Evolutionary conservation across 257 asterid species (phyloP).

Genomic region (Solanum paucissectum): DNA sequence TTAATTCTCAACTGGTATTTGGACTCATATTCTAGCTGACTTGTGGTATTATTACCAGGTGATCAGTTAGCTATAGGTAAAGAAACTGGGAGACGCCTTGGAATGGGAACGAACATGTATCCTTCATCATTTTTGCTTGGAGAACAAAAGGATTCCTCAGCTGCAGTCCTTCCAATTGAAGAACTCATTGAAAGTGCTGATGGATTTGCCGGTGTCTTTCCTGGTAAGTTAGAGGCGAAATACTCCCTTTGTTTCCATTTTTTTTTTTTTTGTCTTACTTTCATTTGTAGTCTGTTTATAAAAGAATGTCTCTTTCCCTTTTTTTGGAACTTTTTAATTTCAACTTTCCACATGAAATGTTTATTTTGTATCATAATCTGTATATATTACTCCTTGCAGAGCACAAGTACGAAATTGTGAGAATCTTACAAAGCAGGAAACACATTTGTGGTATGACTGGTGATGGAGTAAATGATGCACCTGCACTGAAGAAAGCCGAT

Average conservation of each 20-base stretch:
- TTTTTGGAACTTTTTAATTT: background rate
- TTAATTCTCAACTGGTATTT: background rate
- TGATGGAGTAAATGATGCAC: slow-evolving; percentile 67
- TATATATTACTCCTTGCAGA: slow-evolving; percentile 18
- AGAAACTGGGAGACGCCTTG: slow-evolving; percentile 55
- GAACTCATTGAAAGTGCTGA: slow-evolving; percentile 64
- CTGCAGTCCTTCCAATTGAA: slow-evolving; percentile 37
- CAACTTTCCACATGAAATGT: background rate
- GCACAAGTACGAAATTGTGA: slow-evolving; percentile 63
- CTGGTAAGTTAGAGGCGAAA: slow-evolving; percentile 16
- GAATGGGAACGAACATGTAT: slow-evolving; percentile 69
- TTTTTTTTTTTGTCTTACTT: background rate
- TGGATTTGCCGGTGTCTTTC: slow-evolving; percentile 64
- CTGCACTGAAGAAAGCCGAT: slow-evolving; percentile 55
- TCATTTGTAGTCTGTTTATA: fast-evolving
- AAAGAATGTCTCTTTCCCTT: background rate
- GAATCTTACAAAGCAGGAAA: slow-evolving; percentile 37
- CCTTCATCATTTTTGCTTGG: slow-evolving; percentile 54
- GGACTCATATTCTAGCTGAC: background rate
- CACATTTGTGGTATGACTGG: slow-evolving; percentile 74
- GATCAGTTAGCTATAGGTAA: slow-evolving; percentile 55
- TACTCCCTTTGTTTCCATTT: background rate
- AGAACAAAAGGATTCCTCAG: slow-evolving; percentile 30
- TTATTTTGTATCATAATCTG: background rate
- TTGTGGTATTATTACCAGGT: slow-evolving; percentile 12